A percentile compares a stretch with the other conserved stretches of the same genome.
These are phyloP conservation scores for Mucor racemosus DNA, from an alignment of 371 early-diverging fungal genomes.

Conservation along the genomic window DNA sequence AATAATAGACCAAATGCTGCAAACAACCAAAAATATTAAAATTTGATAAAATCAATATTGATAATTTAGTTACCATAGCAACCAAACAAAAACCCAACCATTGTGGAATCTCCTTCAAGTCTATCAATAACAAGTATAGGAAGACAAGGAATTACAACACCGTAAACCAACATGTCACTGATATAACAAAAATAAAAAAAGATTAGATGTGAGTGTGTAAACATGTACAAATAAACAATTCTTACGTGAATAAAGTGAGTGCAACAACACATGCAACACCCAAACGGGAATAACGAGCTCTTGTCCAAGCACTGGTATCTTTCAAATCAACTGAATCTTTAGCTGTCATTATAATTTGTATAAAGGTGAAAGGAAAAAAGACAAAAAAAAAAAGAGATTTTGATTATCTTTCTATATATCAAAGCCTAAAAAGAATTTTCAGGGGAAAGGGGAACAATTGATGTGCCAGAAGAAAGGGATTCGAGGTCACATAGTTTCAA, in stretches of 20 bases:
- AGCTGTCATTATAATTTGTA: neutral
- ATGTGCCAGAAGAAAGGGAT: neutral
- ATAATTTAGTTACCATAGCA: conserved; percentile 61
- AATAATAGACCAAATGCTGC: conserved; percentile 74
- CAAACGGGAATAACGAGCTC: conserved; percentile 49
- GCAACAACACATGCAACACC: conserved; percentile 62
- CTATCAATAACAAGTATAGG: conserved; percentile 75
- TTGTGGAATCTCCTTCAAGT: conserved; percentile 64
- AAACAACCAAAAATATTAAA: neutral
- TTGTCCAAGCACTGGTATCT: conserved; percentile 33
- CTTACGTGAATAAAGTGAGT: conserved; percentile 62
- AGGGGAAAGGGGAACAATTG: neutral
- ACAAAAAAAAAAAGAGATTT: neutral
- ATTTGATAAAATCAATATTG: neutral
- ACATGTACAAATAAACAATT: conserved; percentile 12
- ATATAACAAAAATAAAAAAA: neutral
- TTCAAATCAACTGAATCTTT: neutral
- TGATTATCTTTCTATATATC: neutral
- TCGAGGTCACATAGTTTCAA: neutral
- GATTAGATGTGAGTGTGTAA: neutral
- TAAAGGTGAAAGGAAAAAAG: neutral
- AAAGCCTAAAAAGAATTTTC: neutral
- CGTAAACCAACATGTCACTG: conserved; percentile 80
- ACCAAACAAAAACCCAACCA: conserved; percentile 82
- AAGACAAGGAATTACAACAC: conserved; percentile 84